phyloP scores from a whole-genome alignment of 768 basidiomycete species.

The Mrakia hoshinonis region DNA sequence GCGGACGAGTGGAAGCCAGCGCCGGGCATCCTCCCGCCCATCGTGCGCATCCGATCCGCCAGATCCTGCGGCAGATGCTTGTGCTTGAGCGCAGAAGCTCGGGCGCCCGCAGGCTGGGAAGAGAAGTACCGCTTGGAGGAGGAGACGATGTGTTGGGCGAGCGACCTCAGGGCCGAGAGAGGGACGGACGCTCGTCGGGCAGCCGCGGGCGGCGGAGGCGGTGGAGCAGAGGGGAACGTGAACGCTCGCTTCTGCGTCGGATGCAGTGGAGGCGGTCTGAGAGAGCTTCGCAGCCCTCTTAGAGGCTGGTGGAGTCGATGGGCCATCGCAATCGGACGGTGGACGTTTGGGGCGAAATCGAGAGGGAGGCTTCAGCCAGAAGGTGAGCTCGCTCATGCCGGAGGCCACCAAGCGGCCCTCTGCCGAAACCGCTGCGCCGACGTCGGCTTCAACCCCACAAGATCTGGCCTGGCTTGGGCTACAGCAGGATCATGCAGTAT shows the following conservation, averaged over 20 bases:
- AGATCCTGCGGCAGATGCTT: background rate
- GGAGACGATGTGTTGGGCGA: conserved; percentile 11
- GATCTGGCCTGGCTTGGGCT: too few relatives aligned
- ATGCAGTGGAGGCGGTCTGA: background rate
- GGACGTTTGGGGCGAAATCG: background rate
- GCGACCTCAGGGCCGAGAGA: background rate
- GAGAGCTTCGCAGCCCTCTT: background rate
- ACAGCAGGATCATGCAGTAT: too few relatives aligned
- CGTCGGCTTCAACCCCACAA: too few relatives aligned
- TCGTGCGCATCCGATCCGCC: background rate
- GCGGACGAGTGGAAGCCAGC: background rate
- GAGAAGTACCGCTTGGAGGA: conserved; percentile 4
- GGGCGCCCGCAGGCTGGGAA: background rate
- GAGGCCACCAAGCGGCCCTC: too few relatives aligned
- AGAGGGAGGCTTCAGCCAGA: background rate
- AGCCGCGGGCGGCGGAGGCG: background rate
- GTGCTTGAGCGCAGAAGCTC: background rate
- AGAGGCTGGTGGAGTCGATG: background rate
- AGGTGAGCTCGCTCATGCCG: too few relatives aligned
- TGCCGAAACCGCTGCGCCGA: too few relatives aligned
- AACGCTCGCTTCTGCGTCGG: background rate
- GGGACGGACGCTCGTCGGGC: background rate
- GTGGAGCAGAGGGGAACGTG: background rate
- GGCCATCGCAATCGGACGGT: background rate
- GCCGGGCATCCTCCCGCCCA: background rate